A percentile compares a stretch with the other conserved stretches of the same genome.
These are phyloP conservation scores for Trametes sp. DNA, from an alignment of 1,284 basidiomycete species.

Conservation along the genomic window DNA sequence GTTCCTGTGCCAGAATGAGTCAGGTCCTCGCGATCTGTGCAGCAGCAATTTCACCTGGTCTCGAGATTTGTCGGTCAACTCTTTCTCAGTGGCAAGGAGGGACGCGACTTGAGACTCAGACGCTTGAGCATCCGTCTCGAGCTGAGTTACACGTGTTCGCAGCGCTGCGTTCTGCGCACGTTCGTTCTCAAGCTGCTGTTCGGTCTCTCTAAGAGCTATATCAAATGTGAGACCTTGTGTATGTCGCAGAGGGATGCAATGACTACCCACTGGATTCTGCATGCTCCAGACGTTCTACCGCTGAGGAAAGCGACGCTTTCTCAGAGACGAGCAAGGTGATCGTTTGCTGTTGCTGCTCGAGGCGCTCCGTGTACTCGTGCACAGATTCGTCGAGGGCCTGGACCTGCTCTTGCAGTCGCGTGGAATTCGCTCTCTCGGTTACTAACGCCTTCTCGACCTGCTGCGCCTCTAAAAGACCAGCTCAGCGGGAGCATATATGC, in stretches of 20 bases:
- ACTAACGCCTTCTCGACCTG: slow-evolving; percentile 30
- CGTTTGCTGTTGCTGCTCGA: slow-evolving; percentile 46
- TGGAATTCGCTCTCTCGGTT: slow-evolving; percentile 32
- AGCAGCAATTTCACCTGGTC: slow-evolving; percentile 58
- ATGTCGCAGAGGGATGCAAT: background rate
- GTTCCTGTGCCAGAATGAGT: slow-evolving; percentile 53
- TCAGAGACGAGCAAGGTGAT: slow-evolving; percentile 50
- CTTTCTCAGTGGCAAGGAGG: slow-evolving; percentile 59
- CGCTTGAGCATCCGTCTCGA: slow-evolving; percentile 47
- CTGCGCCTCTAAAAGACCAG: slow-evolving; percentile 26
- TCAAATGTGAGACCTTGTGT: background rate
- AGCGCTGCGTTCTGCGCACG: slow-evolving; percentile 49
- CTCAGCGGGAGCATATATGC: slow-evolving; percentile 7
- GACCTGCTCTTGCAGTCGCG: slow-evolving; percentile 33
- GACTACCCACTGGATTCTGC: slow-evolving; percentile 44
- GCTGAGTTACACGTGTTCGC: slow-evolving; percentile 49
- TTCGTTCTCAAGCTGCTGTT: slow-evolving; percentile 53
- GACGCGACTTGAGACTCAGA: slow-evolving; percentile 47
- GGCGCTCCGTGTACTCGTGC: slow-evolving; percentile 33
- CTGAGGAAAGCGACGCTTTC: slow-evolving; percentile 44
- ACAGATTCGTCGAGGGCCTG: slow-evolving; percentile 33
- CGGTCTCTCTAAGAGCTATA: slow-evolving; percentile 57
- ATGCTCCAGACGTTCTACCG: slow-evolving; percentile 44
- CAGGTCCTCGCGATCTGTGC: background rate
- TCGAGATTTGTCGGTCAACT: slow-evolving; percentile 61